Conservation (phyloP, 106 monocot species). For the Ottelia alismoides region DNA sequence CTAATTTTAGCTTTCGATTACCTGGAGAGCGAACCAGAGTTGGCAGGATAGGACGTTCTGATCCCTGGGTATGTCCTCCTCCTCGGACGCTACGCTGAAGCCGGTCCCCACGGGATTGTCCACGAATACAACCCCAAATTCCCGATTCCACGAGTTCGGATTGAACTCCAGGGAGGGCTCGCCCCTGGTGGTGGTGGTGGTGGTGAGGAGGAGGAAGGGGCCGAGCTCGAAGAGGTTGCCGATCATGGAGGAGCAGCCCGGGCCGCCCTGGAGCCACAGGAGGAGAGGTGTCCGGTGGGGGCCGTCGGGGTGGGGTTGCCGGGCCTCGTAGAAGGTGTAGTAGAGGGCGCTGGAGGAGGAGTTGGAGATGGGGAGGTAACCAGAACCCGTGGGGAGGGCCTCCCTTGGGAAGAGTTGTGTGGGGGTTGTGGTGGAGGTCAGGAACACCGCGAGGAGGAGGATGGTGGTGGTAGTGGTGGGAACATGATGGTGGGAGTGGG, state of each 20-base stretch:
- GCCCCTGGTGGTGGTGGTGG: neutral
- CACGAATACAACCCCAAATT: slow-evolving; percentile 73
- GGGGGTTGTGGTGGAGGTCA: too few relatives aligned
- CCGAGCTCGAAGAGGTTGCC: slow-evolving; percentile 91
- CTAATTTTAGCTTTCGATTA: too few relatives aligned
- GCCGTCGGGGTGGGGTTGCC: slow-evolving; percentile 19
- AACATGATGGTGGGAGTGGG: too few relatives aligned
- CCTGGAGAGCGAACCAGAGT: slow-evolving; percentile 32
- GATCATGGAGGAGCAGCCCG: slow-evolving; percentile 84
- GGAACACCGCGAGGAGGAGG: too few relatives aligned
- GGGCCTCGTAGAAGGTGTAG: slow-evolving; percentile 73
- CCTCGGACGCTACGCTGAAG: slow-evolving; percentile 41
- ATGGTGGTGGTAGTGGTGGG: too few relatives aligned
- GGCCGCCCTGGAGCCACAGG: slow-evolving; percentile 96
- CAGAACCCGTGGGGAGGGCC: slow-evolving; percentile 45
- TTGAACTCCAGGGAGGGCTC: slow-evolving; percentile 26
- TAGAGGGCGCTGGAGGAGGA: slow-evolving; percentile 24
- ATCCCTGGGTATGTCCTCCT: slow-evolving; percentile 38
- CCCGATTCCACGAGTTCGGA: slow-evolving; percentile 79
- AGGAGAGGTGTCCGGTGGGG: slow-evolving; percentile 55
- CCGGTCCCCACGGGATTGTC: slow-evolving; percentile 84
- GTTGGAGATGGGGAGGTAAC: slow-evolving; percentile 37
- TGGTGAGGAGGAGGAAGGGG: slow-evolving; percentile 40
- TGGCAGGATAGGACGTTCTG: slow-evolving; percentile 42
- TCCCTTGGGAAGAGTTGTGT: slow-evolving; percentile 34